Evolutionary conservation across 2,329 filamentous ascomycete species (phyloP).

Genomic region (Cercospora canescens): DNA sequence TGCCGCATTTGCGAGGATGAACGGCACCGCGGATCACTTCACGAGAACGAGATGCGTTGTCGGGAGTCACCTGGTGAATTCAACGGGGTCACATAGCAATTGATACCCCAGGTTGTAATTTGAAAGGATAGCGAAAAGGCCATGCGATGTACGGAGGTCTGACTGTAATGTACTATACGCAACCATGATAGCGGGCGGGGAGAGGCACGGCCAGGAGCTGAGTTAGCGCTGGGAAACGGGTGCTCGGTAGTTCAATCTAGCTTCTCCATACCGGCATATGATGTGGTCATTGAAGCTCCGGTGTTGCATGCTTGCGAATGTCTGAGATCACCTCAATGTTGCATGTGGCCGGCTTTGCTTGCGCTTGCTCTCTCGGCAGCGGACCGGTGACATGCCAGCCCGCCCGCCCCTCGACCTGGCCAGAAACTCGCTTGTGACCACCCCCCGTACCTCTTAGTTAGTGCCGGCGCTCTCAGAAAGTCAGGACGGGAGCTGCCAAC

Average conservation of each 20-base stretch:
- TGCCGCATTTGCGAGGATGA: background rate
- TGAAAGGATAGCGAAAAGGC: no score
- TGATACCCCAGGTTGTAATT: no score
- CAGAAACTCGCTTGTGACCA: conserved; percentile 3
- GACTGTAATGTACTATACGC: no score
- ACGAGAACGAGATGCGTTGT: no score
- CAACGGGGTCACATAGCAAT: no score
- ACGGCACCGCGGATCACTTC: no score
- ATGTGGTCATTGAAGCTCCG: background rate
- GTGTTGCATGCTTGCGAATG: background rate
- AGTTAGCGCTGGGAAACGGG: background rate
- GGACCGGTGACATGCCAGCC: background rate
- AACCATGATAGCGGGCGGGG: no score
- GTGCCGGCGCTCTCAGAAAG: background rate
- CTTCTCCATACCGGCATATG: background rate
- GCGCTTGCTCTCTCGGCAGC: background rate
- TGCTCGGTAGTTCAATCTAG: background rate
- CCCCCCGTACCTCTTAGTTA: background rate
- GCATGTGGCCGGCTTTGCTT: background rate
- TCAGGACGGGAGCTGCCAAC: background rate
- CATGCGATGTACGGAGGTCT: no score
- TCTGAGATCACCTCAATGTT: background rate
- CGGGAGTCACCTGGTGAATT: no score
- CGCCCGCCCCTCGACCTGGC: background rate
- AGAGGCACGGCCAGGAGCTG: no score